Base-by-base conservation (phyloP, 2,329 filamentous ascomycete species). In the Ophiostoma montium region DNA sequence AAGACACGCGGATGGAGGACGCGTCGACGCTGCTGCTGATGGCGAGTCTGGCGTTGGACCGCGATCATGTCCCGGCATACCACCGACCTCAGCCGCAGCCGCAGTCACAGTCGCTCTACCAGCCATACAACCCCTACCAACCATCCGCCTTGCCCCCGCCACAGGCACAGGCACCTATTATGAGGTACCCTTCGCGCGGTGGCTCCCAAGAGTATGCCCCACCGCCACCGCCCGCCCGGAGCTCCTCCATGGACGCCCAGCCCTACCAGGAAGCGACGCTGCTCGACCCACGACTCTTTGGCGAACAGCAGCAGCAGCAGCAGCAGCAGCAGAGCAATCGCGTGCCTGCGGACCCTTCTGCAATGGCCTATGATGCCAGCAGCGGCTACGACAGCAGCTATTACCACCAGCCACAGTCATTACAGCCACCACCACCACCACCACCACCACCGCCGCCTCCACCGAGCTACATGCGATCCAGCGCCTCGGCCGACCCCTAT, bases 281-380 rank as follows among this genome's bases (percentile, higher is more conserved):
- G 0, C 43, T 57, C 7, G 56, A 57, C 15, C 56, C 56, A 3
- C 50, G 55, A 3, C 51, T 57, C 5, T 57, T 57, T 31, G 51
- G 56, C 15, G 56, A 55, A 8, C 49, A 2, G 38, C 41, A 9
- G 32, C 35, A 42, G n/a, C 35, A 44, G 16, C 46, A 51, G 36
- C 50, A 53, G 13, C 41, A 46, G 19, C 39, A 47, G 23, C 48
- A 51, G 38, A 49, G n/a, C n/a, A n/a, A 52, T 10, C 31, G 23
- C 23, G 35, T 35, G 19, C 49, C 39, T 19, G 16, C 39, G 9
- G 23, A 42, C 1, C 23, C 23, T 18, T 23, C 8, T 23, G n/a
- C n/a, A n/a, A n/a, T 23, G 3, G 9, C 41, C 35, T 30, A 41
- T 35, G 30, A 27, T 21, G 23, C 46, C 4, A 19, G 18, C 15